These are phyloP conservation scores for Pseudogymnoascus sp. DNA, from an alignment of 2,329 filamentous ascomycete genomes.

Conservation along the genomic window DNA sequence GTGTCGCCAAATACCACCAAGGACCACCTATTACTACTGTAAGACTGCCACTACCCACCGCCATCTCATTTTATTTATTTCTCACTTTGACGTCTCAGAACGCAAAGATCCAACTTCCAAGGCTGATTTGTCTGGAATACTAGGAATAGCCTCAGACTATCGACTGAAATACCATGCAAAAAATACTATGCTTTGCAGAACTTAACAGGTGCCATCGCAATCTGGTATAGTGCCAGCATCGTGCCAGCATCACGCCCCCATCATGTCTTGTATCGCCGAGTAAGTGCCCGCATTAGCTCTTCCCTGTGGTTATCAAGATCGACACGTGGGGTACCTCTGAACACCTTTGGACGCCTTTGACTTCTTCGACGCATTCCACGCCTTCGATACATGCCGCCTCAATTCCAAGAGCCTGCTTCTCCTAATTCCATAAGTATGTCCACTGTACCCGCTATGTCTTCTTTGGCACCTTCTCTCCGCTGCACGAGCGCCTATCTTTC, in stretches of 20 bases:
- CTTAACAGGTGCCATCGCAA: not conserved
- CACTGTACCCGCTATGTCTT: not conserved
- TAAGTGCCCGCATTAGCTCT: slow-evolving; percentile 4
- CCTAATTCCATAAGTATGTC: not conserved
- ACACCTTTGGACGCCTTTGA: not conserved
- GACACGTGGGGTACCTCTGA: slow-evolving; percentile 4
- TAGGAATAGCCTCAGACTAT: not conserved
- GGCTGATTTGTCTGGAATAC: not conserved
- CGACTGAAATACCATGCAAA: not conserved
- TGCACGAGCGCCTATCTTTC: slow-evolving; percentile 1
- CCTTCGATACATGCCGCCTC: not conserved
- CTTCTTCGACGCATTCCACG: not conserved
- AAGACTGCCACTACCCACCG: not conserved
- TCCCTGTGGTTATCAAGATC: slow-evolving; percentile 4
- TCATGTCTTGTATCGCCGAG: not conserved
- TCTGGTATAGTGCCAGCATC: not conserved
- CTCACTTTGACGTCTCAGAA: not conserved
- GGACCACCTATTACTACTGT: not conserved
- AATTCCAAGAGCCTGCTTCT: not conserved
- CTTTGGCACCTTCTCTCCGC: not conserved
- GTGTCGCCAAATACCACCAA: not conserved
- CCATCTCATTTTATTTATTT: not conserved
- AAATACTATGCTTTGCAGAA: not conserved
- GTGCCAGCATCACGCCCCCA: not conserved
- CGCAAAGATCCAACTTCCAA: not conserved